Base-by-base conservation (phyloP, 2,329 filamentous ascomycete genomes). In the Acrodontium crateriforme region DNA sequence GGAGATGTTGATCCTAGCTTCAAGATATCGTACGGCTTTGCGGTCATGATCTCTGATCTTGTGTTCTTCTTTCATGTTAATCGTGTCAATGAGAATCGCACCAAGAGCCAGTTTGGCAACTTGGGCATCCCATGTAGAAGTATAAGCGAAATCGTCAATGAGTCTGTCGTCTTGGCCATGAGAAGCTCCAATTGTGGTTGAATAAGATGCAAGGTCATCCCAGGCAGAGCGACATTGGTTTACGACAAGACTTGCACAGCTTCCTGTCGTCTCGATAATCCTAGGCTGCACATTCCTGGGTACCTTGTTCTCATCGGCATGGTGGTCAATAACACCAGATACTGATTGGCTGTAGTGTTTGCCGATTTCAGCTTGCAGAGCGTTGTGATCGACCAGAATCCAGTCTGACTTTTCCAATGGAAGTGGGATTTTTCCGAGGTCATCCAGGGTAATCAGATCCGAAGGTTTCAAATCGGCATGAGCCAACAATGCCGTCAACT, bases 301-400 rank as follows among this genome's bases (percentile, higher is more conserved):
- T 0, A 83, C 58, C 5, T 49, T 56, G 5, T 59, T 51, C 45
- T 89, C 81, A 36, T 89, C 80, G 1, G 69, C 73, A 48, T 89
- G 82, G 53, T 89, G 81, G 52, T 89, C 81, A 29, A 89, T 67
- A 38, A 75, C 75, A 3, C 75, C 78, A 4, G 63, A 54, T 0
- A 85, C 66, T 6, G 59, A 56, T 3, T 46, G 35, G 0, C 56
- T 54, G 44, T 71, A 80, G 10, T 60, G 52, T 16, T 43, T 25
- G 10, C 62, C 67, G 10, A 87, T 57, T 9, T 54, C 44, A 0
- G 78, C 78, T 5, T 76, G 75, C 25, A 82, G 59, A 1, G 61
- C 65, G 47, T 89, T 89, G 59, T 89, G 82, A 54, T 89, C 81
- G 3, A 89, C 78, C 1, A 89, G 60, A 11, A 82, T 55, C 78